A percentile compares a stretch with the other conserved stretches of the same genome.
These are phyloP conservation scores for Yamagishiella unicocca DNA, from an alignment of 139 green algal species.

Conservation along the genomic window DNA sequence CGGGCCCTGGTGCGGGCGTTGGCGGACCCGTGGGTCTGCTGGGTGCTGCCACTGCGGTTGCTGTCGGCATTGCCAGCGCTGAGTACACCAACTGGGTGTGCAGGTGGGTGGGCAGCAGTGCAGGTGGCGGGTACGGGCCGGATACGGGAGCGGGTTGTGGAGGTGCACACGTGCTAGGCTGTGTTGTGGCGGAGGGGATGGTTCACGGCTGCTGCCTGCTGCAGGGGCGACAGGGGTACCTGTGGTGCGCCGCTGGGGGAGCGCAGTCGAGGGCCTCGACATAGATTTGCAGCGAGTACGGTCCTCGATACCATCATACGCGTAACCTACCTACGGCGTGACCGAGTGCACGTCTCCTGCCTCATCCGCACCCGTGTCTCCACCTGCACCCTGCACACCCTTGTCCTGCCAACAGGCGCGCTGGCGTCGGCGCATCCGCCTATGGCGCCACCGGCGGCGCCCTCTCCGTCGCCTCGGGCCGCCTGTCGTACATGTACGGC, in stretches of 20 bases:
- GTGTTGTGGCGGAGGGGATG: no score
- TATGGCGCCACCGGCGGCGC: slow-evolving; percentile 76
- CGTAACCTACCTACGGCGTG: no score
- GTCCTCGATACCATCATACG: no score
- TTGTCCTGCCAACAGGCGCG: neutral
- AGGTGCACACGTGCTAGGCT: no score
- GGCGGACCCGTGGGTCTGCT: slow-evolving; percentile 28
- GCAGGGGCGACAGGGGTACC: no score
- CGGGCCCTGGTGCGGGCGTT: neutral
- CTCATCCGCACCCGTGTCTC: neutral
- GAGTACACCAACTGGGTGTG: slow-evolving; percentile 86
- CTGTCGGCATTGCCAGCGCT: slow-evolving; percentile 83
- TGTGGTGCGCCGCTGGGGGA: no score
- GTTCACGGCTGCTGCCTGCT: no score
- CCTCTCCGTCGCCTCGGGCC: slow-evolving; percentile 74
- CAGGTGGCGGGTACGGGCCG: no score
- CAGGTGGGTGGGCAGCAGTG: slow-evolving; percentile 9
- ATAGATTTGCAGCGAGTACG: no score
- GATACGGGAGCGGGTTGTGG: no score
- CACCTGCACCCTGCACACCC: neutral
- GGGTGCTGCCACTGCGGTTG: slow-evolving; percentile 56
- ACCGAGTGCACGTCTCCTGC: no score
- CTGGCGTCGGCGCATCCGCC: slow-evolving; percentile 55
- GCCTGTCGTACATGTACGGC: slow-evolving; percentile 81
- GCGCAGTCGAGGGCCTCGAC: no score